Evolutionary conservation across 2,329 filamentous ascomycete species (phyloP).

Genomic region (Aspergillus quadricinctus): DNA sequence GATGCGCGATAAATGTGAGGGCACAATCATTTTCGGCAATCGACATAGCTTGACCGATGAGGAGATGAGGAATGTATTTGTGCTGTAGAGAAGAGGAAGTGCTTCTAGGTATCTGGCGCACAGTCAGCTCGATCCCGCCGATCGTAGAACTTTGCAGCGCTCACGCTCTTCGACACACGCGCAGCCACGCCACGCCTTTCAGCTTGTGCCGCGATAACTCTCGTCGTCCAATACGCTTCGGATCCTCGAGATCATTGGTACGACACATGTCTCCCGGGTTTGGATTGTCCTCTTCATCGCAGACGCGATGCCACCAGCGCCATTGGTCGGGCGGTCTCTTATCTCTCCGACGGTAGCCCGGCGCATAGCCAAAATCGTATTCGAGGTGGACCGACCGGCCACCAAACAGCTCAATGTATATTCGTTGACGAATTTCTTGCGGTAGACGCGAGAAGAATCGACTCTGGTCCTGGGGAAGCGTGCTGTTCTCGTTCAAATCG

Average conservation of each 20-base stretch:
- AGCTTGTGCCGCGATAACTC: constrained; percentile 1
- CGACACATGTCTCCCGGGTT: constrained; percentile 3
- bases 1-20: constrained; percentile 1
- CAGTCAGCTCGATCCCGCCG: background rate
- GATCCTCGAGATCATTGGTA: constrained; percentile 1
- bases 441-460: constrained; percentile 1
- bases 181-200: constrained; percentile 2
- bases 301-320: constrained; percentile 6
- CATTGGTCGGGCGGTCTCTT: constrained; percentile 4
- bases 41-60: constrained; percentile 2
- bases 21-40: constrained; percentile 1
- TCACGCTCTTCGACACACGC: constrained; percentile 1
- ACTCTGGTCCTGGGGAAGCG: background rate
- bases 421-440: background rate
- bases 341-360: constrained; percentile 1
- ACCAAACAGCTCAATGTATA: constrained; percentile 2
- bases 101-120: constrained; percentile 1
- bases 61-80: constrained; percentile 1
- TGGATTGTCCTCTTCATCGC: background rate
- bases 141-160: background rate
- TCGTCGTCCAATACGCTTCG: background rate
- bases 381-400: constrained; percentile 1
- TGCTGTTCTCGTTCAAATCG: background rate
- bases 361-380: constrained; percentile 3
- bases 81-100: constrained; percentile 2